Base-by-base conservation (phyloP, 1,284 basidiomycete genomes). In the Pseudozyma thailandica region DNA sequence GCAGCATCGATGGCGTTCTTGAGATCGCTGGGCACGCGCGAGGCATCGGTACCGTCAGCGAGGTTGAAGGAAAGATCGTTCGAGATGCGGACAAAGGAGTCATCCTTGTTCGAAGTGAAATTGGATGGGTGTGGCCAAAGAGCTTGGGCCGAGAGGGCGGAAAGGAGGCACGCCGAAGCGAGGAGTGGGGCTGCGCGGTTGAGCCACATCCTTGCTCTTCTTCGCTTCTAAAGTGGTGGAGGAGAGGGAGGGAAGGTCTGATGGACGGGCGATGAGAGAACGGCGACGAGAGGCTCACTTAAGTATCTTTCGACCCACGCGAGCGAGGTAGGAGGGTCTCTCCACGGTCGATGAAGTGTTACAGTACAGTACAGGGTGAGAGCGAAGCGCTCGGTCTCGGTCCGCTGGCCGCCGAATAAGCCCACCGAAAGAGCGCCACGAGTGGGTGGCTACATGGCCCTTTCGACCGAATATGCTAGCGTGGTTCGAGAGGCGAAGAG, bases 21-120 rank as follows among this genome's bases (percentile, higher is more conserved):
- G 25, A 89, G 84, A 78, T 89, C 88, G 8, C 38, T 39, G 6
- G 73, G 64, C n/a, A 68, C 52, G 7, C 59, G 57, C 9, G 62
- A 46, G 16, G 33, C 18, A 23, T 69, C 62, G 0, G 85, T 80
- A 39, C 72, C 72, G 18, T 74, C 52, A 26, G 85, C 61, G 12
- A 87, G 61, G 10, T 84, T 78, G 78, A 89, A 86, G 56, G 79
- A 62, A 75, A 89, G 90, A 41, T 61, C 65, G 35, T 44, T 25
- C 0, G 87, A 82, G 38, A 91, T 85, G 10, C 84, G 84, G 41
- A 91, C 83, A 20, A 56, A 64, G 7, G 53, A 10, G 1, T 87
- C 76, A 0, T 85, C 84, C 0, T 84, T 80, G 21, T 90, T 90
- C 0, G 86, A 85, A 20, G 84, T 61, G 44, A 90, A 79, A 4